phyloP scores from a whole-genome alignment of 495 filamentous ascomycete genomes.

The Trichocladium uniseriatum region DNA sequence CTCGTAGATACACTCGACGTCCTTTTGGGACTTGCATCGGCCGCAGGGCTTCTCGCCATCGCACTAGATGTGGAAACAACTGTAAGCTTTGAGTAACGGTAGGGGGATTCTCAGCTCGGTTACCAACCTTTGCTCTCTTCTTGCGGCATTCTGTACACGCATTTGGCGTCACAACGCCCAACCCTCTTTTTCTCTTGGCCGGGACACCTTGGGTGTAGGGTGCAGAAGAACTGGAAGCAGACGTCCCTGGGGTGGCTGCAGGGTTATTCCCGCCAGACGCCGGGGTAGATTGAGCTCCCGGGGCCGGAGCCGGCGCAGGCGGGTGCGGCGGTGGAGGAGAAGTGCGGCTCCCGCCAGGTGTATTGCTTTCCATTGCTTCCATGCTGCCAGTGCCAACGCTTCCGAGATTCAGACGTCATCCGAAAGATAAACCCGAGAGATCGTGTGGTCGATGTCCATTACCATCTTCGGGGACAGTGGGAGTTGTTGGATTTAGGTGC shows the following conservation, averaged over 20 bases:
- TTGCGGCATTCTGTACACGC: slow-evolving; percentile 51
- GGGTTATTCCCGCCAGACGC: slow-evolving; percentile 8
- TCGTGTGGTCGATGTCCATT: not conserved
- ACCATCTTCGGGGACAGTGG: slow-evolving; percentile 6
- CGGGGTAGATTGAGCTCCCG: not conserved
- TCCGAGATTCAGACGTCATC: not conserved
- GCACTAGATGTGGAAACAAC: slow-evolving; percentile 28
- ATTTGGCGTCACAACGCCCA: slow-evolving; percentile 46
- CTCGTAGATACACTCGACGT: slow-evolving; percentile 44
- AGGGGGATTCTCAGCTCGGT: too few species aligned
- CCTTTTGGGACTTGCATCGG: slow-evolving; percentile 40
- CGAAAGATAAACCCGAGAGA: not conserved
- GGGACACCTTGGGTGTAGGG: slow-evolving; percentile 3
- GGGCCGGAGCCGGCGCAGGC: not conserved
- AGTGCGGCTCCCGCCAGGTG: not conserved
- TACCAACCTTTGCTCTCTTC: slow-evolving; percentile 45
- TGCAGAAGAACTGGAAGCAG: slow-evolving; percentile 5
- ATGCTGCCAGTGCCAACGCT: not conserved
- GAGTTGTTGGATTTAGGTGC: too few species aligned
- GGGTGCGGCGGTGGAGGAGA: slow-evolving; percentile 3
- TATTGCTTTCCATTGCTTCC: slow-evolving; percentile 25
- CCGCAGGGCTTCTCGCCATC: slow-evolving; percentile 45
- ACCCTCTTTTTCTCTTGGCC: slow-evolving; percentile 40
- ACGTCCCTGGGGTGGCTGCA: slow-evolving; percentile 11
- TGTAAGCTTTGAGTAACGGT: not conserved